These are phyloP conservation scores for Penicillium waksmanii DNA, from an alignment of 495 filamentous ascomycete genomes.

Conservation along the genomic window DNA sequence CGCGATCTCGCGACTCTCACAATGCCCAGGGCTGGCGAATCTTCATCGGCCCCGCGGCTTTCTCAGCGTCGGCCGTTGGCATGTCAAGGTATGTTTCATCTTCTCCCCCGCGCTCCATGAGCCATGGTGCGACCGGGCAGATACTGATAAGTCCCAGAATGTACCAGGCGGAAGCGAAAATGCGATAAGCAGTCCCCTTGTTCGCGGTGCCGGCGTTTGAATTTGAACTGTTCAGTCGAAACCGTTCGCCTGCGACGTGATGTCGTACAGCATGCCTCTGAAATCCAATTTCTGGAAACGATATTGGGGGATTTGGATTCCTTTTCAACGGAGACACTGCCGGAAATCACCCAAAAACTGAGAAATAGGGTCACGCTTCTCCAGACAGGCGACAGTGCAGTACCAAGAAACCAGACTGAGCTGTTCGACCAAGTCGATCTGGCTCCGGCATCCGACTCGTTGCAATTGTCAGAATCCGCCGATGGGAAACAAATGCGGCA, in stretches of 20 bases:
- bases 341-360: conserved; percentile 19
- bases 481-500: conserved; percentile 9
- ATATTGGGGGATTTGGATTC: conserved; percentile 29
- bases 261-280: conserved; percentile 32
- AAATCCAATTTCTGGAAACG: conserved; percentile 34
- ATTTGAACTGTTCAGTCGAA: conserved; percentile 36
- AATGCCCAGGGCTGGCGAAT: conserved; percentile 3
- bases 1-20: conserved; percentile 1
- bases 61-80: conserved; percentile 39
- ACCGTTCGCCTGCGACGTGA: conserved; percentile 33
- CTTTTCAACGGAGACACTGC: conserved; percentile 12
- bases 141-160: conserved; percentile 27
- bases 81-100: conserved; percentile 31
- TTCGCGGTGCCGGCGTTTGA: conserved; percentile 33
- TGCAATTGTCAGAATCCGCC: neutral
- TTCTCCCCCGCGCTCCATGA: neutral
- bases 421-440: neutral
- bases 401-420: neutral
- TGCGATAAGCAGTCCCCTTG: conserved; percentile 39
- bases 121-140: neutral
- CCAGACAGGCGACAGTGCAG: conserved; percentile 19
- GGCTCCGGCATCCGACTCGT: conserved; percentile 8
- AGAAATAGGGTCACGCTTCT: conserved; percentile 29
- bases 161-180: conserved; percentile 37
- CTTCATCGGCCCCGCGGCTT: conserved; percentile 21